A percentile compares a stretch with the other conserved stretches of the same genome.
These are phyloP conservation scores for Penicillium crystallinum DNA, from an alignment of 495 filamentous ascomycete species.

Conservation along the genomic window DNA sequence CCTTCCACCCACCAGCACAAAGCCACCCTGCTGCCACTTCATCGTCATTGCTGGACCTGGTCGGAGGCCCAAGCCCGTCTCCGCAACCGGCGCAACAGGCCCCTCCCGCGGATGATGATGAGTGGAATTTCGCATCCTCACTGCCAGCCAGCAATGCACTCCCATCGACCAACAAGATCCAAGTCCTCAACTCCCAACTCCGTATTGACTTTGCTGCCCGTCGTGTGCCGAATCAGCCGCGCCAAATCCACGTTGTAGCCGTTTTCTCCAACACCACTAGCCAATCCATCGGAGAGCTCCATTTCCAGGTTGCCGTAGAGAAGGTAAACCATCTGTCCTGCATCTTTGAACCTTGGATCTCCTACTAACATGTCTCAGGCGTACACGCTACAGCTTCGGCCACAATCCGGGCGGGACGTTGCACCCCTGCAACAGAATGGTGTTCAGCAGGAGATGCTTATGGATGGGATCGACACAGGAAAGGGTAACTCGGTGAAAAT, in stretches of 20 bases:
- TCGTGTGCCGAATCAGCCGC: constrained; percentile 31
- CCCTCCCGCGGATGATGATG: constrained; percentile 53
- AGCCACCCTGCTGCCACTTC: constrained; percentile 23
- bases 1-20: constrained; percentile 26
- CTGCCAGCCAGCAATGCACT: constrained; percentile 57
- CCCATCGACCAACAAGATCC: constrained; percentile 54
- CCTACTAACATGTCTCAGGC: constrained; percentile 36
- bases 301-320: constrained; percentile 88
- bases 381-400: constrained; percentile 73
- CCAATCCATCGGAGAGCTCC: constrained; percentile 68
- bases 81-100: constrained; percentile 25
- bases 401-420: constrained; percentile 74
- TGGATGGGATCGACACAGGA: constrained; percentile 64
- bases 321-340: constrained; percentile 55
- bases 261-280: constrained; percentile 73
- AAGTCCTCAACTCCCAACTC: constrained; percentile 53
- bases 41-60: constrained; percentile 43
- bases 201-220: constrained; percentile 49
- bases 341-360: neutral
- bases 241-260: constrained; percentile 53
- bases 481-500: constrained; percentile 78
- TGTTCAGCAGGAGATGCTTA: constrained; percentile 75
- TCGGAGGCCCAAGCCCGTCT: constrained; percentile 17
- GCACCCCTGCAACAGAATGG: constrained; percentile 67
- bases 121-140: constrained; percentile 91